These are phyloP conservation scores for Brassica nigra DNA, from an alignment of 345 rosid genomes.

Conservation along the genomic window DNA sequence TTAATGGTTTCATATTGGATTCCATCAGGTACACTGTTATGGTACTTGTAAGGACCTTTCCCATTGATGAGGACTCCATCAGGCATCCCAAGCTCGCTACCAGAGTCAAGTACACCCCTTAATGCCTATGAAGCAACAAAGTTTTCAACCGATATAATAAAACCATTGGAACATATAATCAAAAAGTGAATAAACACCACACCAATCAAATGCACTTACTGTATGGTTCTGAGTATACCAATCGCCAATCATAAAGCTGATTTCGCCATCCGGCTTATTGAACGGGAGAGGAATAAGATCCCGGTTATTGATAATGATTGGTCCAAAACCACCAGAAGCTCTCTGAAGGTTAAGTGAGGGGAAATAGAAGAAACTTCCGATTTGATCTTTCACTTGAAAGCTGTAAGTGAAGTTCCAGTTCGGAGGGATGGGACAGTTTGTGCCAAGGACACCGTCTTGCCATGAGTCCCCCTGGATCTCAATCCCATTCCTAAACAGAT, in stretches of 20 bases:
- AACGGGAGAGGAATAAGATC: conserved; percentile 66
- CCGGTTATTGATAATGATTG: conserved; percentile 66
- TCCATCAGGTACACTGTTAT: conserved; percentile 74
- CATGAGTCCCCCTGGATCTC: conserved; percentile 82
- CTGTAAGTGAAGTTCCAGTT: conserved; percentile 68
- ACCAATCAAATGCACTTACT: conserved; percentile 49
- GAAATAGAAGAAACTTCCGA: conserved; percentile 86
- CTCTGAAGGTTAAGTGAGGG: conserved; percentile 84
- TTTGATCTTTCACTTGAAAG: conserved; percentile 93
- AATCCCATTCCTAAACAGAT: conserved; percentile 71
- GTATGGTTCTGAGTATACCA: conserved; percentile 83
- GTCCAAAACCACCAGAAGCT: conserved; percentile 96
- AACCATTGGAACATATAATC: neutral
- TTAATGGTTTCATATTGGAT: conserved; percentile 64
- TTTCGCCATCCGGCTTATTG: conserved; percentile 71
- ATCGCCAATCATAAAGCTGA: conserved; percentile 78
- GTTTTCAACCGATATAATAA: neutral
- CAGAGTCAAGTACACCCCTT: conserved; percentile 68
- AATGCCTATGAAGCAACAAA: conserved; percentile 55
- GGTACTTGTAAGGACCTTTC: conserved; percentile 84
- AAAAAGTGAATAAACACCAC: neutral
- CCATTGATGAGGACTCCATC: conserved; percentile 97
- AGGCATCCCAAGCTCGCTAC: conserved; percentile 89
- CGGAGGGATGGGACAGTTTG: conserved; percentile 77
- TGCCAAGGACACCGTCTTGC: conserved; percentile 92